Evolutionary conservation across 805 yeast species (phyloP), one percentile per base, ranked within the genome.

Genomic region (Lipomyces starkeyi): DNA sequence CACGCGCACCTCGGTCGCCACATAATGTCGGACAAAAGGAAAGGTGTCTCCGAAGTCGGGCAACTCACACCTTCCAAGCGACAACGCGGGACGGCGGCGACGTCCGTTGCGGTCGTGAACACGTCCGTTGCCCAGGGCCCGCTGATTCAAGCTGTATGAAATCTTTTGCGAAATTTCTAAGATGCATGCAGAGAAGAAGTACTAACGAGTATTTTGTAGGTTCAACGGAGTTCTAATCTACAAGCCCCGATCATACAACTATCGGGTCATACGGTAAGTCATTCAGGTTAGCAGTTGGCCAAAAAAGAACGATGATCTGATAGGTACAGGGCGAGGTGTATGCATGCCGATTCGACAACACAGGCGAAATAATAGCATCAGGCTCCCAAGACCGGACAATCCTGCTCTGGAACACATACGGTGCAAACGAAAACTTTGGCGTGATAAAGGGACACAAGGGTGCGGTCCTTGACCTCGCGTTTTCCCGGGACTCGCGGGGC

Each of bases 391-490:
- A 90, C 61, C 62, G 71, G 29, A 63, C 70, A 6, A 69, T 73
- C 20, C 54, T 78, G 25, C 72, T 85, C 32, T 85, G 87, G 87
- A 76, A 78, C 40, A 76, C 81, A 4, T 84, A 84, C 2, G 76
- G 76, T n/a, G 79, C 73, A 47, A 67, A 73, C 62, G 72, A 66
- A 11, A 86, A 86, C 73, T 81, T 76, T 67, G 88, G 88, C 2
- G 77, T 79, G 2, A 69, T 85, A 2, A 66, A 71, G 13, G 91
- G 89, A 3, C 91, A 88, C 74, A 88, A 87, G 67, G 84, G 86
- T 6, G 91, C 92, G 0, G 82, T 91, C 0, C 85, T 91, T 0
- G 83, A 87, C 0, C 72, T 90, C 9, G 76, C 78, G 35, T 90
- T 93, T 91, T 72, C 78, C 5, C 83, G 84, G 54, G 86, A 84